Conservation (phyloP, 768 basidiomycete species). For the Phaeolepiota aurea region DNA sequence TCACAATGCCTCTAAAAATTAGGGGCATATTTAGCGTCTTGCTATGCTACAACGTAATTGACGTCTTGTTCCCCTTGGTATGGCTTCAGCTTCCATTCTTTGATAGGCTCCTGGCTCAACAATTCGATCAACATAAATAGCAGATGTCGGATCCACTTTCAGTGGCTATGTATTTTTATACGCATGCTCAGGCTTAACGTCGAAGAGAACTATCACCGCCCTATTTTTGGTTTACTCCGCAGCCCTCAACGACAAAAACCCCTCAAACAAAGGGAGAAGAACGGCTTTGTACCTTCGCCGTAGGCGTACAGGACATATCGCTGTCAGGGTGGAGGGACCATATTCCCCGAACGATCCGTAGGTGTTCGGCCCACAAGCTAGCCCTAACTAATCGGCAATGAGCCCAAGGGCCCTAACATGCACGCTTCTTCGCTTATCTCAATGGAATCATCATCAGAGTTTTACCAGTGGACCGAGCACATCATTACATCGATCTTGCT, state of each 20-base stretch:
- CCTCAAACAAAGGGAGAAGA: neutral
- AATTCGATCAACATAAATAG: no score
- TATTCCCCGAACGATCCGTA: neutral
- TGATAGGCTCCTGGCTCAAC: neutral
- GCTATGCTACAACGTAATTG: no score
- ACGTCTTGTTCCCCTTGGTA: no score
- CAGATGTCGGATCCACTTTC: no score
- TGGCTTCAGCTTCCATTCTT: neutral
- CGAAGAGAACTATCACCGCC: no score
- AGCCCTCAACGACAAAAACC: neutral
- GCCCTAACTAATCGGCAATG: neutral
- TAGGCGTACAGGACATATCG: neutral
- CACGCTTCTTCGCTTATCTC: neutral
- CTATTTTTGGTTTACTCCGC: neutral
- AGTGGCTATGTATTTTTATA: no score
- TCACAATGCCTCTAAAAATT: no score
- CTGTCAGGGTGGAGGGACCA: neutral
- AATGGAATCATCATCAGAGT: neutral
- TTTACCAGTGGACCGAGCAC: neutral
- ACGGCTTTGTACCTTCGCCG: neutral
- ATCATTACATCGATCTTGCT: neutral
- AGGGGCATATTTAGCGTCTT: no score
- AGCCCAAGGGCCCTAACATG: neutral
- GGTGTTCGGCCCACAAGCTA: no score
- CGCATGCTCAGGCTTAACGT: no score